Evolutionary conservation across 768 basidiomycete species (phyloP), one percentile per base, ranked within the genome.

Genomic region (Cystobasidium ongulense): DNA sequence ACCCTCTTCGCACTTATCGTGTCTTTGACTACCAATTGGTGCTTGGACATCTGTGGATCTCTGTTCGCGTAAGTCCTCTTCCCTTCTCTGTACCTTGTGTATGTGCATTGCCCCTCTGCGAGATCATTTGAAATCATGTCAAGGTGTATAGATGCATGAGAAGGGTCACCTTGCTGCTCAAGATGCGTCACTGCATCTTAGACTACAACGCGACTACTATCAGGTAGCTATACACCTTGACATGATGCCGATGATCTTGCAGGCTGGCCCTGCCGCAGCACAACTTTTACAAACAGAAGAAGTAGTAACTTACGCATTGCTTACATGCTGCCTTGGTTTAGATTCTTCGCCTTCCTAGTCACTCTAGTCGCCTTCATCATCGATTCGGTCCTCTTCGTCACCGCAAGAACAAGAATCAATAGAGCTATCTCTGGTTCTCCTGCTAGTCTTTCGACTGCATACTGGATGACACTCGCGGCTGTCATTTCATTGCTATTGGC

Each of bases 321-420:
- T 15, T 59, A 27, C 57, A 11, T 11, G 11, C 25, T 27, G 13
- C 57, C n/a, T n/a, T n/a, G n/a, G n/a, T n/a, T n/a, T n/a, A 35
- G 63, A 46, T 67, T 67, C 65, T 67, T 67, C 43, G 68, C 68
- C 13, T 71, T 71, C 68, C 36, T 71, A 15, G 68, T 71, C 33
- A 53, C 29, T n/a, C 54, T 71, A 25, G 68, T 71, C 4, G 68
- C 68, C 18, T 46, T 71, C 33, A 71, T 71, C 21, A 29, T 52
- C 68, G 68, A 36, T 57, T 33, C 52, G 25, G 54, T 71, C 4
- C 68, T 71, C 35, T 71, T 71, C 54, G 54, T 71, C 29, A 41
- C 38, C 31, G 68, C 68, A 35, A 52, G 68, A 35, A 35, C 25
- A 35, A 31, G 68, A 31, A 71, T 71, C 68, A 71, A 71, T 36